phyloP scores from a whole-genome alignment of 805 yeast species.

The Spathaspora sp. region DNA sequence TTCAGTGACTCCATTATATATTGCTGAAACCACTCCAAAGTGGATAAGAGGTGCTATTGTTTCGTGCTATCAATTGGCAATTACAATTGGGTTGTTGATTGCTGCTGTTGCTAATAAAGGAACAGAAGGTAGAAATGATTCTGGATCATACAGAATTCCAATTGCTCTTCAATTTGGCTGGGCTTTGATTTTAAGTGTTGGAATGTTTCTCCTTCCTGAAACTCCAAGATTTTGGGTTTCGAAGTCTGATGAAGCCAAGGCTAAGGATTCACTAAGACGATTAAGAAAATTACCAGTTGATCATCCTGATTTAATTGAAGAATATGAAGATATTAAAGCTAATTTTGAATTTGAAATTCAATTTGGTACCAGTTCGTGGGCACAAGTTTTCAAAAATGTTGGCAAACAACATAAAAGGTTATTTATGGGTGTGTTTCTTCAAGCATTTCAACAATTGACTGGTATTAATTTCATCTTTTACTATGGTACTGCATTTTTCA shows the following conservation, averaged over 20 bases:
- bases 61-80: conserved; percentile 38
- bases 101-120: conserved; percentile 37
- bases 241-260: conserved; percentile 19
- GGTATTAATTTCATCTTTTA: conserved; percentile 90
- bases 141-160: conserved; percentile 41
- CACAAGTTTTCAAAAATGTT: conserved; percentile 64
- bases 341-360: conserved; percentile 66
- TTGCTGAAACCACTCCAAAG: too few species aligned
- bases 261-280: conserved; percentile 27
- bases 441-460: conserved; percentile 83
- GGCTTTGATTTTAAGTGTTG: conserved; percentile 30
- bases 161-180: conserved; percentile 38
- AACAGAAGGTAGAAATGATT: conserved; percentile 26
- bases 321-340: too few species aligned
- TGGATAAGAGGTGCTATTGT: too few species aligned
- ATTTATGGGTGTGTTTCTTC: conserved; percentile 60
- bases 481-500: conserved; percentile 81
- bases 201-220: conserved; percentile 33
- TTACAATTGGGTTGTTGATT: conserved; percentile 35
- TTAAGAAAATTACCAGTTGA: conserved; percentile 52
- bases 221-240: conserved; percentile 37
- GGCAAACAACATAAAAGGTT: conserved; percentile 29
- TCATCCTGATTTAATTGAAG: conserved; percentile 65
- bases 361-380: conserved; percentile 46
- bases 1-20: too few species aligned